Evolutionary conservation across 176 grass and related monocot genomes (phyloP), one percentile per base, ranked within the genome.

Genomic region (Aechmea fasciata): DNA sequence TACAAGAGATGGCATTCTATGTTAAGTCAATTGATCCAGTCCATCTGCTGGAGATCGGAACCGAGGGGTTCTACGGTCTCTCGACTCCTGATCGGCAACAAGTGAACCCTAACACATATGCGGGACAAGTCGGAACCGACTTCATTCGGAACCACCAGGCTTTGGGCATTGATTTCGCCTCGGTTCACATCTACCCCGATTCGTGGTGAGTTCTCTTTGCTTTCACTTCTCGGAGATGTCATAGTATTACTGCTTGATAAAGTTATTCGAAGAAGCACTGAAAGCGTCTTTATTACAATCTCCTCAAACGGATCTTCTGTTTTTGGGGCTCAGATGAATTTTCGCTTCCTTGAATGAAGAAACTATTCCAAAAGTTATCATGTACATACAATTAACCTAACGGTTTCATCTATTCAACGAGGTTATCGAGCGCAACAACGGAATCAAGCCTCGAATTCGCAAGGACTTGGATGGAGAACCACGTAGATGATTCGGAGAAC

Each of bases 1-100:
- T 92, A 70, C 78, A 80, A 61, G 89, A 92, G 78, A 92, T 92
- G 89, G 85, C 89, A 50, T 77, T 85, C 23, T 71, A 85, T 18
- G 82, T 88, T 18, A 92, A 92, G 76, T 83, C 79, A 29, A 70
- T 92, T 33, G 89, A 92, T 49, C 74, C 76, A 5, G 47, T 49
- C 3, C 89, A 92, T 85, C 66, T 92, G 29, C 70, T 92, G 24
- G 79, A 69, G n/a, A 84, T 82, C 13, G 85, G 85, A 63, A 12
- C 70, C 0, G 89, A 92, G 70, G 89, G 89, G 12, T 92, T 92
- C 79, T 92, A 92, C 18, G 82, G 89, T 11, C 67, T 69, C 29
- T 85, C 89, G 11, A 83, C 89, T 22, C 65, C 79, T 63, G 51
- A 57, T 1, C 72, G 79, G 13, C 50, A 80, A 3, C 70, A 50